phyloP scores from a whole-genome alignment of 495 filamentous ascomycete genomes.

The Aspergillus diversus region DNA sequence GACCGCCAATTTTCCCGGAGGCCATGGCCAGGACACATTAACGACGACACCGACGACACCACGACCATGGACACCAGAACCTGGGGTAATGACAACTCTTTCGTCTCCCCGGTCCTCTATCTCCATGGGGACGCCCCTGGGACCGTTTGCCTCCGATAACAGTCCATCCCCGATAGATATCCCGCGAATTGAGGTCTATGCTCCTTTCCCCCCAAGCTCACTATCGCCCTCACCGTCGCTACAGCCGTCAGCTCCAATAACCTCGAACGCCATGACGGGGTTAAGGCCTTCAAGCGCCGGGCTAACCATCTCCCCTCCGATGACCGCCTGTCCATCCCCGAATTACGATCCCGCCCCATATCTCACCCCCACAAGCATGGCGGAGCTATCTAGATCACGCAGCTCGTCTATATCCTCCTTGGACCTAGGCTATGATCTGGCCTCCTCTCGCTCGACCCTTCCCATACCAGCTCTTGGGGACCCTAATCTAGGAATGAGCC shows the following conservation, averaged over 20 bases:
- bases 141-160: neutral
- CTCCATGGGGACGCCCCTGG: neutral
- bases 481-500: neutral
- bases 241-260: neutral
- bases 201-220: slow-evolving; percentile 10
- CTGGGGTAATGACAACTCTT: slow-evolving; percentile 13
- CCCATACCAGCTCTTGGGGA: neutral
- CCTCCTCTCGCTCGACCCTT: neutral
- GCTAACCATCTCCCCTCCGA: slow-evolving; percentile 13
- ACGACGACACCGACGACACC: neutral
- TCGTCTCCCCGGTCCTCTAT: neutral
- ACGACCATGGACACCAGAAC: neutral
- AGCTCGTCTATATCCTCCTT: slow-evolving; percentile 25
- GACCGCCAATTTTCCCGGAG: slow-evolving; percentile 4
- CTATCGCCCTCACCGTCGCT: slow-evolving; percentile 12
- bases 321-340: slow-evolving; percentile 18
- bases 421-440: slow-evolving; percentile 18
- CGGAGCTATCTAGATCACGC: slow-evolving; percentile 15
- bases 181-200: slow-evolving; percentile 22
- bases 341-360: slow-evolving; percentile 5
- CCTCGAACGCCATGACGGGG: neutral
- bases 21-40: neutral
- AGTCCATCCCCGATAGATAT: slow-evolving; percentile 15
- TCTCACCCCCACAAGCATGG: slow-evolving; percentile 11
- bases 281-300: neutral